Base-by-base conservation (phyloP, 2,329 filamentous ascomycete genomes). In the Fusarium nanum region DNA sequence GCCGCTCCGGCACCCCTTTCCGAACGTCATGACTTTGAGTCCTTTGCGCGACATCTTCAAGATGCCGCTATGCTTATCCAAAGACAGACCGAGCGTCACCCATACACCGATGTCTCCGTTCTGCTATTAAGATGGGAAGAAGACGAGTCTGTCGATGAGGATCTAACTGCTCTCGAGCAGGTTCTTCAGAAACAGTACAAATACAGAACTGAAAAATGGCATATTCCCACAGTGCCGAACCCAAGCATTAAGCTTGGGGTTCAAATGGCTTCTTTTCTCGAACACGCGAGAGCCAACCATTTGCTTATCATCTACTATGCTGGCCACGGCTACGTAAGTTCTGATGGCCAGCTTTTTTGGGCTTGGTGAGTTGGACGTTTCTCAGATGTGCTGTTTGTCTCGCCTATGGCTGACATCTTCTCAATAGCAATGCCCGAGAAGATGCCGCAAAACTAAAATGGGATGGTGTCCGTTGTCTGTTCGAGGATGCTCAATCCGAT, bases 11-110 rank as follows among this genome's bases (percentile, higher is more conserved):
- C 81, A 25, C 60, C 79, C 64, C 77, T 77, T 72, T 76, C 78
- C 58, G 84, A 88, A 73, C 84, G 86, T 70, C 84, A 88, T 78
- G 88, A 90, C 73, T 91, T 91, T 79, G 89, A 91, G 78, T 85
- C 87, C 56, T 91, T 91, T 76, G 89, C 88, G 64, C 85, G 88
- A 48, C 89, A 91, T 80, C 84, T 91, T 46, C 89, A 91, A 76
- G 89, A 91, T 84, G 89, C 88, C 52, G 88, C 89, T 69, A 89
- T 90, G 85, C 82, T 89, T 73, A 89, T 91, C 71, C 87, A 89
- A 76, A 84, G 87, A 67, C 88, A 90, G 78, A 87, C 87, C 47
- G 86, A 89, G 74, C 84, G 83, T 61, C 83, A 84, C 5, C 84
- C 84, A 7, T 89, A 91, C 70, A 83, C 81, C 20, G 85, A 84